phyloP scores from a whole-genome alignment of 345 rosid species.

The Eutrema japonicum region DNA sequence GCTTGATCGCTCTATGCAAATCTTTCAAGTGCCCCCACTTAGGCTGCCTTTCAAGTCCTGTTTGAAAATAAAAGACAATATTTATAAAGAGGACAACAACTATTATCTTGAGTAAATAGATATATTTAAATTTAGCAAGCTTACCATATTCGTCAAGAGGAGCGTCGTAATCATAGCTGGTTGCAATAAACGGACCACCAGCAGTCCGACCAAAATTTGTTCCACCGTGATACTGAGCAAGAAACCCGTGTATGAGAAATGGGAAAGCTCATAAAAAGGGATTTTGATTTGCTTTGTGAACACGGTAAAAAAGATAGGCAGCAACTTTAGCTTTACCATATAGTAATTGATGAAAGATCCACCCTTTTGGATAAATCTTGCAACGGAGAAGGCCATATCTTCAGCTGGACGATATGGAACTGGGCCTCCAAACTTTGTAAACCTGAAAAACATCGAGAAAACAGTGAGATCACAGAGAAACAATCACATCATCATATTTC shows the following conservation, averaged over 20 bases:
- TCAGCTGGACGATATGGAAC: conserved; percentile 93
- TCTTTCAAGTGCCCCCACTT: conserved; percentile 99
- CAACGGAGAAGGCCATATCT: conserved; percentile 96
- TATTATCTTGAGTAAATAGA: neutral
- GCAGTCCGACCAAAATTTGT: conserved; percentile 99
- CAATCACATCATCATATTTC: neutral
- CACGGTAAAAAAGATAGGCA: conserved; percentile 6
- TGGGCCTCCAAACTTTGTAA: conserved; percentile 94
- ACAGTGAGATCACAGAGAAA: conserved; percentile 17
- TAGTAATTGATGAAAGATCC: conserved; percentile 93
- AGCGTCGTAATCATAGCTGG: conserved; percentile 97
- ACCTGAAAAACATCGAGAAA: conserved; percentile 54
- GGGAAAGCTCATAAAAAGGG: conserved; percentile 15
- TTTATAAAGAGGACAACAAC: conserved; percentile 20
- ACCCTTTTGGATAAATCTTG: conserved; percentile 95
- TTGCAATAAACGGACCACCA: conserved; percentile 99
- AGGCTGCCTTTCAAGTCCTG: conserved; percentile 91
- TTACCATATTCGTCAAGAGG: conserved; percentile 98
- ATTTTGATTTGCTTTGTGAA: conserved; percentile 28
- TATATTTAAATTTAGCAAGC: conserved; percentile 16
- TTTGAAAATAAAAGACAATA: conserved; percentile 19
- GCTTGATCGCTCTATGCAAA: conserved; percentile 89
- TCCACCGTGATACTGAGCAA: conserved; percentile 89
- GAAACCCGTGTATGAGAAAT: conserved; percentile 10
- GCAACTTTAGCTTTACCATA: conserved; percentile 62